Evolutionary conservation across 768 basidiomycete genomes (phyloP).

Genomic region (Arthromyces matolae): DNA sequence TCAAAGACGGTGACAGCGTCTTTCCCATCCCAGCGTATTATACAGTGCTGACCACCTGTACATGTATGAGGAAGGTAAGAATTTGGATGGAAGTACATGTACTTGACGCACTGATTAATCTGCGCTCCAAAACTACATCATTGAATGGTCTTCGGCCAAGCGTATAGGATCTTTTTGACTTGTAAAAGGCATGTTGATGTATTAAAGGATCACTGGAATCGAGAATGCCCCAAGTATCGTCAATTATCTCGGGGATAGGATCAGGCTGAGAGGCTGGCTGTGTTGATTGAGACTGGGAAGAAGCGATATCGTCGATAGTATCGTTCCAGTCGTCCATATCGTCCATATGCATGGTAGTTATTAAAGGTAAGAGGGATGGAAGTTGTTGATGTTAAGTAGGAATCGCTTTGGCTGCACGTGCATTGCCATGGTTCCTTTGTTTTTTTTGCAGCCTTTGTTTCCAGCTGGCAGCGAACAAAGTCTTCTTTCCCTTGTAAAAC

Average conservation of each 20-base stretch:
- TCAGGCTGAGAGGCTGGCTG: constrained; percentile 39
- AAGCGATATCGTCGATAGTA: constrained; percentile 19
- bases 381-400: not conserved
- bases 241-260: constrained; percentile 17
- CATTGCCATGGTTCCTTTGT: too few species aligned
- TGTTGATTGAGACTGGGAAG: constrained; percentile 31
- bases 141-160: too few species aligned
- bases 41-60: constrained; percentile 55
- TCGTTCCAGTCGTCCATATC: constrained; percentile 8
- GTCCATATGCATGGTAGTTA: too few species aligned
- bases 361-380: not conserved
- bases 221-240: constrained; percentile 64
- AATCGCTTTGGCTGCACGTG: constrained; percentile 1
- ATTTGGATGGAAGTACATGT: too few species aligned
- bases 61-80: constrained; percentile 2
- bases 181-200: constrained; percentile 67
- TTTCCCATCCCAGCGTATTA: constrained; percentile 55
- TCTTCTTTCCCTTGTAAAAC: too few species aligned
- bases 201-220: too few species aligned
- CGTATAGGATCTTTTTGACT: constrained; percentile 39
- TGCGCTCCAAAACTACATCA: too few species aligned
- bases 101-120: constrained; percentile 67
- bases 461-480: too few species aligned
- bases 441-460: too few species aligned
- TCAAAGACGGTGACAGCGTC: constrained; percentile 49